These are phyloP conservation scores for Podospora appendiculata DNA, from an alignment of 495 filamentous ascomycete genomes.

Conservation along the genomic window DNA sequence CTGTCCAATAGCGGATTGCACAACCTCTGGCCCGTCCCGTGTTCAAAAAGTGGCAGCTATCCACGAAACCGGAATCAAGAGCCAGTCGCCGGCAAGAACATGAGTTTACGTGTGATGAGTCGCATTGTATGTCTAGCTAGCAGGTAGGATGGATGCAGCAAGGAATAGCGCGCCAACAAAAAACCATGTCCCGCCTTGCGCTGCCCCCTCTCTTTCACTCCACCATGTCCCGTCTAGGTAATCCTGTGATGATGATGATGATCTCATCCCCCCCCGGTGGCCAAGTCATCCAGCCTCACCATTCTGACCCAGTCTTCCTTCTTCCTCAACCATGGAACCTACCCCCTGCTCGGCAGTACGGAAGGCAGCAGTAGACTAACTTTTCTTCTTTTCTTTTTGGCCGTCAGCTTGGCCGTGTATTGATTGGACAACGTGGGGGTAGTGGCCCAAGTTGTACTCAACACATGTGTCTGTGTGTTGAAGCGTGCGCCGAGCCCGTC, in stretches of 20 bases:
- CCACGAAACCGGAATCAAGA: conserved; percentile 19
- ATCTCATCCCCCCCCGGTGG: not conserved
- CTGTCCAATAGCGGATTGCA: conserved; percentile 2
- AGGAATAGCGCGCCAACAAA: too few relatives aligned
- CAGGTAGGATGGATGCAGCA: too few relatives aligned
- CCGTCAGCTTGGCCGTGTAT: not conserved
- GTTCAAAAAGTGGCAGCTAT: not conserved
- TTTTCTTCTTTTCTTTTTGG: not conserved
- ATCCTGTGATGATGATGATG: not conserved
- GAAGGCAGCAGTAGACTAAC: not conserved
- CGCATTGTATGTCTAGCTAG: conserved; percentile 1
- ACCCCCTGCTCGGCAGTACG: not conserved
- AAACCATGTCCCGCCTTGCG: too few relatives aligned
- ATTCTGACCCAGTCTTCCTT: not conserved
- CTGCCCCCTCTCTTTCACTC: too few relatives aligned
- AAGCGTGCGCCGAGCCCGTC: too few relatives aligned
- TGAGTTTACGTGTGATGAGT: conserved; percentile 9
- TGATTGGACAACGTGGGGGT: not conserved
- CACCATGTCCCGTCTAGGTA: too few relatives aligned
- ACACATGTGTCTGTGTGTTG: too few relatives aligned
- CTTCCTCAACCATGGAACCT: not conserved
- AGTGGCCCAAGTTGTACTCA: too few relatives aligned
- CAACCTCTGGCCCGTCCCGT: not conserved
- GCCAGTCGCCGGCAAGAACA: conserved; percentile 3
- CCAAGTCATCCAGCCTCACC: not conserved